Conservation (phyloP, 208 protist species). For the Leishmania turanica region DNA sequence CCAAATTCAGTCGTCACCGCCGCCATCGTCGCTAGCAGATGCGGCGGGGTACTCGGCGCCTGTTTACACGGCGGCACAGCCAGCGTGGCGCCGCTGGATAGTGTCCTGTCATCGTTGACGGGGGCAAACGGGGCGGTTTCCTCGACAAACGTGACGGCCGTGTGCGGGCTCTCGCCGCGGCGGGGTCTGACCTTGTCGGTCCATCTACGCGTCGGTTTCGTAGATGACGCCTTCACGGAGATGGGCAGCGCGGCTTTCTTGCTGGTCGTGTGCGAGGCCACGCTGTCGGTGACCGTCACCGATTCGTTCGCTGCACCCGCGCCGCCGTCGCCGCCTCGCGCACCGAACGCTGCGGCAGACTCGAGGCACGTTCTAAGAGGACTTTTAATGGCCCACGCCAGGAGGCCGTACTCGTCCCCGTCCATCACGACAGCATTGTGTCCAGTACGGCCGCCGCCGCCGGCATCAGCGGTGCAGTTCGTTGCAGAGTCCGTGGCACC, state of each 20-base stretch:
- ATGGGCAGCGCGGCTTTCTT: neutral
- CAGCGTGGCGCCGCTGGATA: neutral
- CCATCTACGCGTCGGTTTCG: neutral
- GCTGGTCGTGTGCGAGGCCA: neutral
- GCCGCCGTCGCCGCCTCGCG: neutral
- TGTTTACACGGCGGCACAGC: too few species aligned
- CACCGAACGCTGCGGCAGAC: neutral
- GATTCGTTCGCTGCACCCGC: neutral
- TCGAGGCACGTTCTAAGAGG: neutral
- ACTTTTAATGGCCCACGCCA: conserved; percentile 2
- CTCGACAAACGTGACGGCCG: neutral
- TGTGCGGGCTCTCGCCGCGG: neutral
- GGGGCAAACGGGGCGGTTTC: neutral
- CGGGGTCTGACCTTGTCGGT: neutral
- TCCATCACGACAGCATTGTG: neutral
- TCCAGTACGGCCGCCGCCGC: neutral
- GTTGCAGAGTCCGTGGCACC: neutral
- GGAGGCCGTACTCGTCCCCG: conserved; percentile 23
- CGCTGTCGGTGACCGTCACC: neutral
- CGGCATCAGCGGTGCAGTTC: neutral
- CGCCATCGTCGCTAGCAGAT: neutral
- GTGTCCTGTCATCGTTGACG: neutral
- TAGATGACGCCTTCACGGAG: neutral
- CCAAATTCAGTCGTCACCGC: neutral
- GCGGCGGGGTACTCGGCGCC: neutral